A percentile compares a stretch with the other conserved stretches of the same genome.
Evolutionary conservation across 2,329 filamentous ascomycete genomes (phyloP).

Genomic region (Apiospora sp.): DNA sequence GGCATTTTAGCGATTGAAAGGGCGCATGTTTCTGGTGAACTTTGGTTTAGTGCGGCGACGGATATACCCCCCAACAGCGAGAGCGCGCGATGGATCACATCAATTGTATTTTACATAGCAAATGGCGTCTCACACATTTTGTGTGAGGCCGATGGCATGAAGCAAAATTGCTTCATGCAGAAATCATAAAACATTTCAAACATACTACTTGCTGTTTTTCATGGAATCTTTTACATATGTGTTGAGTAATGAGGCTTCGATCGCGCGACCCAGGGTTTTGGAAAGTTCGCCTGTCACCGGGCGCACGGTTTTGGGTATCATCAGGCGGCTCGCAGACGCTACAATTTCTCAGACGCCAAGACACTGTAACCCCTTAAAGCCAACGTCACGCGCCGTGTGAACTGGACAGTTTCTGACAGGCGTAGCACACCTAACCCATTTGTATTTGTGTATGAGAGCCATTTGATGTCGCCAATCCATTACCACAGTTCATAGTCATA

Average conservation of each 20-base stretch:
- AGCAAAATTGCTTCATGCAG: neutral
- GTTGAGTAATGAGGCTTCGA: neutral
- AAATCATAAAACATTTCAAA: conserved; percentile 1
- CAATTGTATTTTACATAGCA: neutral
- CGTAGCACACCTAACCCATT: neutral
- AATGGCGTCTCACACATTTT: neutral
- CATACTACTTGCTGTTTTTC: neutral
- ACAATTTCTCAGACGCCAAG: neutral
- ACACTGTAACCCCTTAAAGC: neutral
- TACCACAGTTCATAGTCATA: neutral
- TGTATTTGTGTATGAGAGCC: neutral
- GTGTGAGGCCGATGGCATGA: neutral
- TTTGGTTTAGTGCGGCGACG: conserved; percentile 33
- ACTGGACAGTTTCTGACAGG: neutral
- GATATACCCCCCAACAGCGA: conserved; percentile 44
- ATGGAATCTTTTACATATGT: neutral
- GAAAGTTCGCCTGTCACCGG: neutral
- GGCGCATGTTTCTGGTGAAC: conserved; percentile 57
- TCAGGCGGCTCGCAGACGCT: neutral
- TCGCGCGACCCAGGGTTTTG: neutral
- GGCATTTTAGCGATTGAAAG: conserved; percentile 24
- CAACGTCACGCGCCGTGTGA: neutral
- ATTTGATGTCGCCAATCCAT: neutral
- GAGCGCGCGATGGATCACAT: neutral
- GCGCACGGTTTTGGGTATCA: neutral